Conservation (phyloP, 176 grass and related monocot genomes). For the Cenchrus americanus region DNA sequence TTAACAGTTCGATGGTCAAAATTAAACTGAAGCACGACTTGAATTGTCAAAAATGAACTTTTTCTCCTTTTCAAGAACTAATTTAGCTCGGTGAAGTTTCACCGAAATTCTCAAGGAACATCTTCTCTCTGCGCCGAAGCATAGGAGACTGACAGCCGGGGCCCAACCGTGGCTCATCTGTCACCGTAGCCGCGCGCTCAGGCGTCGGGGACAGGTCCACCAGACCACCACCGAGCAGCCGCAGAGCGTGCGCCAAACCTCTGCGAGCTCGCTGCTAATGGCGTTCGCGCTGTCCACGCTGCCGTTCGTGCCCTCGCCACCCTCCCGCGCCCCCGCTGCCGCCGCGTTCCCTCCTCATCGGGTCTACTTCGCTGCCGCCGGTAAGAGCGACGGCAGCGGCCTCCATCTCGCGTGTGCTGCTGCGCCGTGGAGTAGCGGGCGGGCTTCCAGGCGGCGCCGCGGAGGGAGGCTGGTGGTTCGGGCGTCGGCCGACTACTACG, state of each 20-base stretch:
- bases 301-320: constrained; percentile 54
- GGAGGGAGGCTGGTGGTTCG: constrained; percentile 48
- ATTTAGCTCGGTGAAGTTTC: no score
- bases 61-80: no score
- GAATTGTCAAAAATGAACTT: no score
- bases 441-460: constrained; percentile 39
- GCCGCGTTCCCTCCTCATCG: constrained; percentile 33
- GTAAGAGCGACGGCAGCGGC: constrained; percentile 7
- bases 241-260: constrained; percentile 1
- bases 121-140: no score
- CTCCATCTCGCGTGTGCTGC: constrained; percentile 53
- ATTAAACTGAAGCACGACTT: no score
- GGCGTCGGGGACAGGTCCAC: constrained; percentile 7
- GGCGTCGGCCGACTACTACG: constrained; percentile 88
- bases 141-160: constrained; percentile 22
- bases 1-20: no score
- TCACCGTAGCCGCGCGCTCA: constrained; percentile 30
- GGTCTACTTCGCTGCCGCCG: constrained; percentile 31
- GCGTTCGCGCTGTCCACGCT: constrained; percentile 71
- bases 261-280: constrained; percentile 53
- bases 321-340: constrained; percentile 23
- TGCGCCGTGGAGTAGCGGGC: constrained; percentile 32
- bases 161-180: constrained; percentile 10
- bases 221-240: not conserved
- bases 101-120: no score